Conservation (phyloP, 2,329 filamentous ascomycete genomes). For the Zasmidium citrigriseum region DNA sequence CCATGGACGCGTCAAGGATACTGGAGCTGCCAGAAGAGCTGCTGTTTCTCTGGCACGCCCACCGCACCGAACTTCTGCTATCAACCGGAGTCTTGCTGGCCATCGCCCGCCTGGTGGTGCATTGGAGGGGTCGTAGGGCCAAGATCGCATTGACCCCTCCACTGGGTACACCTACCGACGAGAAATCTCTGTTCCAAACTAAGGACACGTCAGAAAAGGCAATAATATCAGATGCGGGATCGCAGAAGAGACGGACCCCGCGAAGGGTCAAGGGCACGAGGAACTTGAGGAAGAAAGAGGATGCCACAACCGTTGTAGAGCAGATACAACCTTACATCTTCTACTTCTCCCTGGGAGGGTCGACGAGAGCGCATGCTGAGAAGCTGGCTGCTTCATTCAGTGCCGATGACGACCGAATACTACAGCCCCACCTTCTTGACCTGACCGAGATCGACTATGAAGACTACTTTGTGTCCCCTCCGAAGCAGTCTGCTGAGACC, state of each 20-base stretch:
- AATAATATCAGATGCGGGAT: neutral
- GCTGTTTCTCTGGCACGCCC: conserved; percentile 34
- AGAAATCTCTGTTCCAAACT: conserved; percentile 15
- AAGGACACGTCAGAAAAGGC: neutral
- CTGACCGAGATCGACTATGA: conserved; percentile 88
- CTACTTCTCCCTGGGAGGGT: conserved; percentile 85
- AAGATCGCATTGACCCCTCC: conserved; percentile 26
- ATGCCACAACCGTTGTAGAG: conserved; percentile 11
- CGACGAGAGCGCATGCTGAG: conserved; percentile 73
- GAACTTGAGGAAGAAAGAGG: conserved; percentile 20
- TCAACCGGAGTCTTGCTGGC: conserved; percentile 32
- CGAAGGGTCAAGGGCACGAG: conserved; percentile 34
- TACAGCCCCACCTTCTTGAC: conserved; percentile 69
- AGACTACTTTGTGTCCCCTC: conserved; percentile 81
- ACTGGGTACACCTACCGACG: conserved; percentile 22
- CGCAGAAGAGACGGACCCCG: conserved; percentile 24
- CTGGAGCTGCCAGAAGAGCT: conserved; percentile 30
- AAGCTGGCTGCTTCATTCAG: conserved; percentile 59
- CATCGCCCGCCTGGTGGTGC: conserved; percentile 26
- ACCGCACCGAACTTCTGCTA: conserved; percentile 32
- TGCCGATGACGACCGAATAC: conserved; percentile 41
- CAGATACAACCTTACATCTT: conserved; percentile 74
- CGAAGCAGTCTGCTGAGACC: conserved; percentile 63
- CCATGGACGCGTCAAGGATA: conserved; percentile 19
- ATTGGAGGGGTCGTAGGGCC: conserved; percentile 26